Conservation (phyloP, 2,329 filamentous ascomycete genomes). For the Neodidymelliopsis sp. region DNA sequence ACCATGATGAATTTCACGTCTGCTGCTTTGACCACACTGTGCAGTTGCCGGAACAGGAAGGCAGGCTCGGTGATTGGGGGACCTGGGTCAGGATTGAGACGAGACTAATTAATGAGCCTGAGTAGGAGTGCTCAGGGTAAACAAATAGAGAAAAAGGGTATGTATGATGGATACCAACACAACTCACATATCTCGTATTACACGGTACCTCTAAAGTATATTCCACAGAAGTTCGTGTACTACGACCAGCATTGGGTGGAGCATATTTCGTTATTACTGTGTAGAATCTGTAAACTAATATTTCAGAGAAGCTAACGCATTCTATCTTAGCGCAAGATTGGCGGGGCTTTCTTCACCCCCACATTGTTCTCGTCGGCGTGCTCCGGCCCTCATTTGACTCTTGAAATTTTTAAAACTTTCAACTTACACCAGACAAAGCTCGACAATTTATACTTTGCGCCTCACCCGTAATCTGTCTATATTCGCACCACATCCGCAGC, state of each 20-base stretch:
- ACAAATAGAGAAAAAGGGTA: too few species aligned
- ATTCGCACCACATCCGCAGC: constrained; percentile 21
- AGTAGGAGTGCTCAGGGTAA: too few species aligned
- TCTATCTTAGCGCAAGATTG: constrained; percentile 15
- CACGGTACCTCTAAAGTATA: too few species aligned
- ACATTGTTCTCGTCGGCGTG: constrained; percentile 13
- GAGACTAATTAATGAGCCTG: neutral
- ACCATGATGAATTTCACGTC: neutral
- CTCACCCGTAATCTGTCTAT: constrained; percentile 1
- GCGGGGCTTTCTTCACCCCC: constrained; percentile 9
- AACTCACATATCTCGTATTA: too few species aligned
- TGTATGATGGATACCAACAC: too few species aligned
- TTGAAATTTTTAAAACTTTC: constrained; percentile 9
- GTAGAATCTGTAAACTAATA: constrained; percentile 1
- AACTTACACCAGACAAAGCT: constrained; percentile 8
- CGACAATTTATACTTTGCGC: constrained; percentile 6
- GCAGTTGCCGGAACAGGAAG: constrained; percentile 1
- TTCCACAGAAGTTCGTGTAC: too few species aligned
- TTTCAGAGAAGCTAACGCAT: constrained; percentile 7
- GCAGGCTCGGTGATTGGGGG: constrained; percentile 2
- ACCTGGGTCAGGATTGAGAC: neutral
- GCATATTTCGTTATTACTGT: too few species aligned
- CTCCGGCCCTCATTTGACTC: constrained; percentile 1
- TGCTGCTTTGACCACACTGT: constrained; percentile 14
- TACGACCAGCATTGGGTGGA: too few species aligned